Evolutionary conservation across 768 basidiomycete genomes (phyloP).

Genomic region (Rhodotorula diobovata): DNA sequence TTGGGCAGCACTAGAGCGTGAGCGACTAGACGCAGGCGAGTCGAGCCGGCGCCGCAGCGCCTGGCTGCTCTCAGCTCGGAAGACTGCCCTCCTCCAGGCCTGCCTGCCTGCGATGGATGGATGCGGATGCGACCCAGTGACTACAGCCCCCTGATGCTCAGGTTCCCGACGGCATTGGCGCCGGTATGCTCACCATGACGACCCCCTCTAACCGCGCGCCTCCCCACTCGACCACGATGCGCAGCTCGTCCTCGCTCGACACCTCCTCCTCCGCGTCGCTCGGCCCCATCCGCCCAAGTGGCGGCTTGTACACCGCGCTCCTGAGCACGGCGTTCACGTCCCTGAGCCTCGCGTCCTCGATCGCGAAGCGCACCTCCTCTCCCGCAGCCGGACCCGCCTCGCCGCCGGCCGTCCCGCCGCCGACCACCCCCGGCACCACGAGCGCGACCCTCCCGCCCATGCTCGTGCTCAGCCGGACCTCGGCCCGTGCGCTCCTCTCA

Average conservation of each 20-base stretch:
- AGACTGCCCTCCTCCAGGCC: too few species aligned
- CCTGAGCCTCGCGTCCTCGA: slow-evolving; percentile 10
- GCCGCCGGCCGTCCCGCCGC: not conserved
- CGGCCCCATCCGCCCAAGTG: too few species aligned
- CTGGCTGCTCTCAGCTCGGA: too few species aligned
- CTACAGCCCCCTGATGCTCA: not conserved
- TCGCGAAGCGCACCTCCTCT: not conserved
- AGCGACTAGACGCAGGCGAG: too few species aligned
- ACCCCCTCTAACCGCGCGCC: slow-evolving; percentile 9
- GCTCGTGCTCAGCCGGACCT: not conserved
- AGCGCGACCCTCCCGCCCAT: slow-evolving; percentile 4
- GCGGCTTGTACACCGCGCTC: slow-evolving; percentile 10
- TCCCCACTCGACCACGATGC: slow-evolving; percentile 14
- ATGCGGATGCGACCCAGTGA: not conserved
- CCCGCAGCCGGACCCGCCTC: slow-evolving; percentile 5
- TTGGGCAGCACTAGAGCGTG: too few species aligned
- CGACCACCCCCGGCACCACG: not conserved
- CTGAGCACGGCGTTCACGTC: slow-evolving; percentile 31
- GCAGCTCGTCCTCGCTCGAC: slow-evolving; percentile 16
- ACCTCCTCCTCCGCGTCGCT: not conserved
- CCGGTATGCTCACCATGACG: not conserved
- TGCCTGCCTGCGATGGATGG: too few species aligned
- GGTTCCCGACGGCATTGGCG: not conserved
- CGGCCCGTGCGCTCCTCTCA: not conserved
- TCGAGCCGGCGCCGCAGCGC: too few species aligned